Conservation (phyloP, 2,329 filamentous ascomycete genomes). For the Diaporthe humulicola region DNA sequence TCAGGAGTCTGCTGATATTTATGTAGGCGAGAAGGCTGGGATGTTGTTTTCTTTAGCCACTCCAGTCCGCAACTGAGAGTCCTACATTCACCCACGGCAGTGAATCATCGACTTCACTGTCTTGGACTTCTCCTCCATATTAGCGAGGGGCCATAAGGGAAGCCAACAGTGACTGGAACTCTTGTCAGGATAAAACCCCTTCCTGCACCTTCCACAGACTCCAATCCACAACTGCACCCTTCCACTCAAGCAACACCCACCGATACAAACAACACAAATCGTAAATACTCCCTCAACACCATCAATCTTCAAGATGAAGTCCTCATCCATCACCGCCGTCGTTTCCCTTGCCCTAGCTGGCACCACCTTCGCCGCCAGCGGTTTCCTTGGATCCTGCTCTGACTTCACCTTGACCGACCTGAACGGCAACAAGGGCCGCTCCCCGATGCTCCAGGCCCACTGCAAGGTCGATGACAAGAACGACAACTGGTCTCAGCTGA, state of each 20-base stretch:
- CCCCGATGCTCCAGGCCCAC: background rate
- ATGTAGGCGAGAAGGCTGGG: too few relatives aligned
- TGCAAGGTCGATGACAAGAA: background rate
- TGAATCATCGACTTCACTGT: background rate
- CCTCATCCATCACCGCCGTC: background rate
- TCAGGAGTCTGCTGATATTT: background rate
- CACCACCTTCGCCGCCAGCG: background rate
- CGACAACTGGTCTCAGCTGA: background rate
- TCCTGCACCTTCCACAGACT: background rate
- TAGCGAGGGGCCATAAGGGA: too few relatives aligned
- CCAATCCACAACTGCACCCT: background rate
- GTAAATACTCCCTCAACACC: background rate
- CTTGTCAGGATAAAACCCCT: background rate
- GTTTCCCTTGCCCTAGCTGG: background rate
- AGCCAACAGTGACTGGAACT: background rate
- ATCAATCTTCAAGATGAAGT: background rate
- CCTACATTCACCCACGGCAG: background rate
- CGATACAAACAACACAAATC: background rate
- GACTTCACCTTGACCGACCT: background rate
- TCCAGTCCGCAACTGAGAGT: background rate
- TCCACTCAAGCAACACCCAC: background rate
- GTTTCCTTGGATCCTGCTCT: background rate
- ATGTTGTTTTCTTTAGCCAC: background rate
- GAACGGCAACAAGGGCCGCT: slow-evolving; percentile 5
- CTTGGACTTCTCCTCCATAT: background rate